Conservation (phyloP, 441 rosid species). For the Gossypium gossypioides region DNA sequence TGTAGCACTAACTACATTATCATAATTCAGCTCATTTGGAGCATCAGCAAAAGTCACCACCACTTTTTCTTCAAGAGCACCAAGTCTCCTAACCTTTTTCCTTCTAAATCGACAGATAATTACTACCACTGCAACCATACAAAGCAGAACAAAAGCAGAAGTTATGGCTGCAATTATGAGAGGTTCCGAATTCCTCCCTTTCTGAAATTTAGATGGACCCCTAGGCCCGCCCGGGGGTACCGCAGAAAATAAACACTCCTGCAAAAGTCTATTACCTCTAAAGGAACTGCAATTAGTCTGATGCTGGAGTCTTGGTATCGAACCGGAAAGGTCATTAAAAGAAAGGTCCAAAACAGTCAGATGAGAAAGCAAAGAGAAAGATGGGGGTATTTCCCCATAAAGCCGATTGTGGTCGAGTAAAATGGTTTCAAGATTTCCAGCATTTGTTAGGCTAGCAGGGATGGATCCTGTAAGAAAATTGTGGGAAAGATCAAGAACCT, state of each 20-base stretch:
- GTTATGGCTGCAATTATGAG: constrained; percentile 26
- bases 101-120: constrained; percentile 21
- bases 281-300: constrained; percentile 30
- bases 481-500: constrained; percentile 48
- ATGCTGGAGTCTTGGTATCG: constrained; percentile 30
- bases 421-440: constrained; percentile 32
- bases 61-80: constrained; percentile 29
- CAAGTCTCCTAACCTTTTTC: constrained; percentile 21
- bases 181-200: constrained; percentile 19
- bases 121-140: constrained; percentile 19
- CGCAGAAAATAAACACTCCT: constrained; percentile 23
- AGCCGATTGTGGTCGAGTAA: constrained; percentile 42
- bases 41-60: constrained; percentile 50
- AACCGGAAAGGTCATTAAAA: constrained; percentile 52
- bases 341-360: constrained; percentile 41
- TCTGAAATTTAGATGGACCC: constrained; percentile 18
- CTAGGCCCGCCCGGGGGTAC: constrained; percentile 14
- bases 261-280: constrained; percentile 30
- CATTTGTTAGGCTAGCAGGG: constrained; percentile 37
- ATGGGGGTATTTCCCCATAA: constrained; percentile 47
- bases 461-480: constrained; percentile 44
- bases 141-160: constrained; percentile 31
- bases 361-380: constrained; percentile 35
- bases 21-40: constrained; percentile 43
- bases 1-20: constrained; percentile 44